phyloP scores from a whole-genome alignment of 176 grass and related monocot species.

The Carex pumila region DNA sequence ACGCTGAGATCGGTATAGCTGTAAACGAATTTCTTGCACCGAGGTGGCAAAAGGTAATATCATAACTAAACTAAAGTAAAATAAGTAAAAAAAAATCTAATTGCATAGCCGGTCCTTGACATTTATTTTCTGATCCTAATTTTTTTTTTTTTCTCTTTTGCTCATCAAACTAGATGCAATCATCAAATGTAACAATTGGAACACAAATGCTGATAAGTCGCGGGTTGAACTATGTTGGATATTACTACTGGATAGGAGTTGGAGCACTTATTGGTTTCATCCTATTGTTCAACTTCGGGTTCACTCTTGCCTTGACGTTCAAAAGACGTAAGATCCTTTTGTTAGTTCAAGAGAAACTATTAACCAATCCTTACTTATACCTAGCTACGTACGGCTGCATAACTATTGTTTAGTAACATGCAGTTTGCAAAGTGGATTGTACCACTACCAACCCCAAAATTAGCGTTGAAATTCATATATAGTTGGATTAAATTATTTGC shows the following conservation, averaged over 20 bases:
- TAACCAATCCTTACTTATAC: neutral
- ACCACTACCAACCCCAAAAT: neutral
- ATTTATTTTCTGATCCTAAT: neutral
- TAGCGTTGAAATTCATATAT: neutral
- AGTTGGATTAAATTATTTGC: neutral
- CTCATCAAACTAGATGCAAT: slow-evolving; percentile 12
- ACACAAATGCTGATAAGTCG: slow-evolving; percentile 39
- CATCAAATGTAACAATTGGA: slow-evolving; percentile 41
- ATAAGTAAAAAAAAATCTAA: neutral
- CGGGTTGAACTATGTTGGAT: slow-evolving; percentile 47
- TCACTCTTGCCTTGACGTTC: slow-evolving; percentile 50
- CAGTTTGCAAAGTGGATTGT: neutral
- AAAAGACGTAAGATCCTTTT: slow-evolving; percentile 43
- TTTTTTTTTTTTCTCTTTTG: neutral
- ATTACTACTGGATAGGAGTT: slow-evolving; percentile 80
- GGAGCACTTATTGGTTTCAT: slow-evolving; percentile 60
- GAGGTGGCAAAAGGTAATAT: slow-evolving; percentile 77
- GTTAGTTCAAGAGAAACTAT: neutral
- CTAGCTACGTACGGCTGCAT: neutral
- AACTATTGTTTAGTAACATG: neutral
- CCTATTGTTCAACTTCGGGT: slow-evolving; percentile 56
- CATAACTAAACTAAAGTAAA: neutral
- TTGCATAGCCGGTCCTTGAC: neutral
- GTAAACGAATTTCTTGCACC: slow-evolving; percentile 75
- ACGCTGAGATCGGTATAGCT: slow-evolving; percentile 64